phyloP scores from a whole-genome alignment of 805 yeast species.

The Candida nonsorbophila region DNA sequence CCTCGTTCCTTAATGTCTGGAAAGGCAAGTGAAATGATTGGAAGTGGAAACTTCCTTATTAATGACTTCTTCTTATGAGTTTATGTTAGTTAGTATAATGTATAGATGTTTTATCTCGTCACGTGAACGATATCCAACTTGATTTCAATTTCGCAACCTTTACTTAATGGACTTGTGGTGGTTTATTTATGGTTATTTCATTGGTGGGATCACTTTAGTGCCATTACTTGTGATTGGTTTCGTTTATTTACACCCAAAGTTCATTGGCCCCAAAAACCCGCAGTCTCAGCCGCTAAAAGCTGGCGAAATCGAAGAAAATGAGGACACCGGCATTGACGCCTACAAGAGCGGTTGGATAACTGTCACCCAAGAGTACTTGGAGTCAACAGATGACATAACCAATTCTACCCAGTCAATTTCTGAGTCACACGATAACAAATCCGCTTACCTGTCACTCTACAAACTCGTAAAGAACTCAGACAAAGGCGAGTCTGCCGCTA shows the following conservation, averaged over 20 bases:
- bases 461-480: slow-evolving; percentile 43
- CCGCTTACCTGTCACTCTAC: slow-evolving; percentile 59
- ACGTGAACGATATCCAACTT: too few relatives aligned
- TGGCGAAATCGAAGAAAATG: slow-evolving; percentile 59
- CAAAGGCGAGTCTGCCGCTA: slow-evolving; percentile 1
- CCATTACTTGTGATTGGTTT: slow-evolving; percentile 47
- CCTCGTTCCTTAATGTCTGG: slow-evolving; percentile 32
- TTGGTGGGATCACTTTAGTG: slow-evolving; percentile 80
- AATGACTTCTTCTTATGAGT: slow-evolving; percentile 38
- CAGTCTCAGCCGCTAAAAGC: slow-evolving; percentile 32
- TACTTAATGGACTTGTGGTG: too few relatives aligned
- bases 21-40: slow-evolving; percentile 40
- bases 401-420: slow-evolving; percentile 38
- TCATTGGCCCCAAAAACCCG: slow-evolving; percentile 8
- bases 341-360: slow-evolving; percentile 73
- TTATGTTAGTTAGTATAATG: neutral
- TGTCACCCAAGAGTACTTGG: slow-evolving; percentile 70
- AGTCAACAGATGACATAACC: slow-evolving; percentile 42
- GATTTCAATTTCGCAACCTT: too few relatives aligned
- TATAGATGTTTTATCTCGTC: neutral
- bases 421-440: slow-evolving; percentile 38
- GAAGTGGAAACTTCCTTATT: slow-evolving; percentile 35
- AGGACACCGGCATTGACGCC: slow-evolving; percentile 58
- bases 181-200: slow-evolving; percentile 50
- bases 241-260: slow-evolving; percentile 35